These are phyloP conservation scores for Xerophyta viscosa DNA, from an alignment of 106 monocot genomes.

Conservation along the genomic window DNA sequence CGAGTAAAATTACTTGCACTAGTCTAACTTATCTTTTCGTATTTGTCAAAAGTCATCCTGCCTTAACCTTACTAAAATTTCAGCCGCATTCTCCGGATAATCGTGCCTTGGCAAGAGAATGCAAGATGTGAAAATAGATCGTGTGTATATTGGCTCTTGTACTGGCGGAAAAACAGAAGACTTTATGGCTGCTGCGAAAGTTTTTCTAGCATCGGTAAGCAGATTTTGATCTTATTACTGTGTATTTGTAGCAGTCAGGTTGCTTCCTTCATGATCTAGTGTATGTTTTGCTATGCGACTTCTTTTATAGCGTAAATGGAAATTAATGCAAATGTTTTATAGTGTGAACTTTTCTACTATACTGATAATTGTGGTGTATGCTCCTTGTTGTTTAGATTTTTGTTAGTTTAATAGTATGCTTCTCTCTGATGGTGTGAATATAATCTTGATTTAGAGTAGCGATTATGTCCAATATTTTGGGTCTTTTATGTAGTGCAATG, in stretches of 20 bases:
- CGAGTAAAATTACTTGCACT: too few relatives aligned
- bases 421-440: too few relatives aligned
- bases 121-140: conserved; percentile 88
- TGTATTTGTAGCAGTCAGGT: background rate
- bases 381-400: too few relatives aligned
- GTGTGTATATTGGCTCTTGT: conserved; percentile 90
- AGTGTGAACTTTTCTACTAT: too few relatives aligned
- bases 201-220: conserved; percentile 67
- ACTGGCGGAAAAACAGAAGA: conserved; percentile 88
- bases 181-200: conserved; percentile 70
- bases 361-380: too few relatives aligned
- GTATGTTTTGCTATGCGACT: background rate
- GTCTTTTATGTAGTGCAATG: too few relatives aligned
- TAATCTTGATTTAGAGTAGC: too few relatives aligned
- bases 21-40: background rate
- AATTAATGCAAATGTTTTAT: too few relatives aligned
- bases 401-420: too few relatives aligned
- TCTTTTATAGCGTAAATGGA: background rate
- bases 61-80: background rate
- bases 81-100: conserved; percentile 95
- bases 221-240: conserved; percentile 1
- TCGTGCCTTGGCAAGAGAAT: conserved; percentile 87
- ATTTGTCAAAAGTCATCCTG: background rate
- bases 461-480: too few relatives aligned
- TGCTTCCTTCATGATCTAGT: background rate